Evolutionary conservation across 2,329 filamentous ascomycete species (phyloP).

Genomic region (Fusarium domesticum): DNA sequence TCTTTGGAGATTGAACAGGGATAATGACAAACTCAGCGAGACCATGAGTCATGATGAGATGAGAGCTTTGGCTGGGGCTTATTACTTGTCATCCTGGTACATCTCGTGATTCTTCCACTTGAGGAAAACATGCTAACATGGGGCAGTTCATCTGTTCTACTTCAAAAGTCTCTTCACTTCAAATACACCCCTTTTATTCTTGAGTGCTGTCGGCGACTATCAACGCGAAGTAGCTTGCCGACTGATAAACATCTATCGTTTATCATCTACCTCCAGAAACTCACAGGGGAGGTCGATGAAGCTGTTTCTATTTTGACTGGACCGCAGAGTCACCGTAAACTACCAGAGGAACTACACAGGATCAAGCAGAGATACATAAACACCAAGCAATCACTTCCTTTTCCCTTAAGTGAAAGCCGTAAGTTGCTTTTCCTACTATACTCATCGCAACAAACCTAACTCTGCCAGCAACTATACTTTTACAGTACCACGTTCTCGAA

Average conservation of each 20-base stretch:
- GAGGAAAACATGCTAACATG: not conserved
- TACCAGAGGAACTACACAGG: slow-evolving; percentile 18
- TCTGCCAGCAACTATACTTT: slow-evolving; percentile 22
- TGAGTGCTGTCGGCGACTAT: slow-evolving; percentile 25
- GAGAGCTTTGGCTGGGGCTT: slow-evolving; percentile 31
- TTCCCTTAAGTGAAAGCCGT: slow-evolving; percentile 34
- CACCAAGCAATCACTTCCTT: slow-evolving; percentile 26
- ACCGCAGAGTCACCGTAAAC: slow-evolving; percentile 1
- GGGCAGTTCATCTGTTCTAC: slow-evolving; percentile 20
- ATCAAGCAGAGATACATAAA: slow-evolving; percentile 19
- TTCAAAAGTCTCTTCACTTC: slow-evolving; percentile 33
- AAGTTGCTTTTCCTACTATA: slow-evolving; percentile 7
- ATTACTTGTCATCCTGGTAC: slow-evolving; percentile 34
- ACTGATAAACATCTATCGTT: slow-evolving; percentile 30
- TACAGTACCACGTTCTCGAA: slow-evolving; percentile 31
- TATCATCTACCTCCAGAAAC: slow-evolving; percentile 31
- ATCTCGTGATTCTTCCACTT: fast-evolving
- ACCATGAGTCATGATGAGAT: slow-evolving; percentile 29
- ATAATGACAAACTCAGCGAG: slow-evolving; percentile 10
- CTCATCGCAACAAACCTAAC: no score
- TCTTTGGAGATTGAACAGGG: slow-evolving; percentile 30
- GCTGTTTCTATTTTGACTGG: slow-evolving; percentile 22
- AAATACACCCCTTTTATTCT: slow-evolving; percentile 29
- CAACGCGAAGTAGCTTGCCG: slow-evolving; percentile 6
- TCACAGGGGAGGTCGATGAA: slow-evolving; percentile 33